A percentile compares a stretch with the other conserved stretches of the same genome.
phyloP scores from a whole-genome alignment of 2,329 filamentous ascomycete genomes.

The Hymenoscyphus salicellus region DNA sequence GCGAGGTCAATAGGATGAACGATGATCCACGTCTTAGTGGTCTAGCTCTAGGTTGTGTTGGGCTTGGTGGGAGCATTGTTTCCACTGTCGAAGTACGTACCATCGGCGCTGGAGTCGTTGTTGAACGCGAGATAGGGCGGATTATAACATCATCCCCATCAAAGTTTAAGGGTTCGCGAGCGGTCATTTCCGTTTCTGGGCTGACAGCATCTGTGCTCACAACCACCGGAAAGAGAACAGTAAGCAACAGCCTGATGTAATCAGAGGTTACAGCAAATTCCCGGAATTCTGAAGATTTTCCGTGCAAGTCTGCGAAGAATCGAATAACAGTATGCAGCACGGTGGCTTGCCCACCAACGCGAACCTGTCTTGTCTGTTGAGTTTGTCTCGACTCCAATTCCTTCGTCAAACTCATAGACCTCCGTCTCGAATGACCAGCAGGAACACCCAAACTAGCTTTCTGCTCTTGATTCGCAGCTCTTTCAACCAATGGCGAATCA shows the following conservation, averaged over 20 bases:
- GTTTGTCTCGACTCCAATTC: conserved; percentile 52
- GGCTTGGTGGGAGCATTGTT: conserved; percentile 46
- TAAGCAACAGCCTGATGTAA: conserved; percentile 76
- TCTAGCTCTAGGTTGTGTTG: conserved; percentile 48
- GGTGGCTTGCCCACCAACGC: conserved; percentile 55
- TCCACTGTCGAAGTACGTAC: conserved; percentile 68
- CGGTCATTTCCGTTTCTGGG: conserved; percentile 83
- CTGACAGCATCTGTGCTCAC: conserved; percentile 82
- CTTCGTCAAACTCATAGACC: conserved; percentile 65
- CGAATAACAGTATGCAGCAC: conserved; percentile 74
- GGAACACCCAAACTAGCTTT: conserved; percentile 27
- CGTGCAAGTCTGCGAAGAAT: conserved; percentile 76
- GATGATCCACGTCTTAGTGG: conserved; percentile 79
- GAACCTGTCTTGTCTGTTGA: conserved; percentile 45
- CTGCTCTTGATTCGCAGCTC: conserved; percentile 24
- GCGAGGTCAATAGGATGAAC: conserved; percentile 80
- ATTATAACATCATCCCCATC: conserved; percentile 84
- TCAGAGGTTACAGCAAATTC: conserved; percentile 79
- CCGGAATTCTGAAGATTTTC: conserved; percentile 71
- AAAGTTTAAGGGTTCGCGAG: conserved; percentile 75
- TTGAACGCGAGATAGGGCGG: conserved; percentile 50
- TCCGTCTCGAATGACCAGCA: conserved; percentile 31
- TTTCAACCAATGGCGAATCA: conserved; percentile 47
- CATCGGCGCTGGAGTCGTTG: conserved; percentile 62
- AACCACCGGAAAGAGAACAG: conserved; percentile 80